phyloP scores from a whole-genome alignment of 257 asterid species.

The Primulina eburnea region DNA sequence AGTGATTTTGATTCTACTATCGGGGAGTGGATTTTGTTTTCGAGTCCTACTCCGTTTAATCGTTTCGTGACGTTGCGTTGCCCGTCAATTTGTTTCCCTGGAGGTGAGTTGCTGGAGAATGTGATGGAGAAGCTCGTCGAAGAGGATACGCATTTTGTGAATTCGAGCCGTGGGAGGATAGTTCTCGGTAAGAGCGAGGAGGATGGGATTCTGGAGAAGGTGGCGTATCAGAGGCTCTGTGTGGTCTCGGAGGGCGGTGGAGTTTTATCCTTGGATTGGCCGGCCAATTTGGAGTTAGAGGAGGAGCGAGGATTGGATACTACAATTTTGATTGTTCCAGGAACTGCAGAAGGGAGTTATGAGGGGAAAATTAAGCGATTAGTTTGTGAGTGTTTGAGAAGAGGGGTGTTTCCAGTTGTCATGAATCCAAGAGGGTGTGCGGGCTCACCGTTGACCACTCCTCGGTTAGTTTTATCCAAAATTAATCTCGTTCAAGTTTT shows the following conservation, averaged over 20 bases:
- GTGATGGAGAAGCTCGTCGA: conserved; percentile 62
- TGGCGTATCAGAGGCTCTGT: conserved; percentile 86
- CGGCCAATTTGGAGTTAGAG: conserved; percentile 72
- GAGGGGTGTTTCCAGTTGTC: conserved; percentile 83
- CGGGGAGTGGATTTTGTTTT: conserved; percentile 82
- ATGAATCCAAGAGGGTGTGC: conserved; percentile 99
- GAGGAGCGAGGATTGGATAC: conserved; percentile 88
- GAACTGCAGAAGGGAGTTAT: conserved; percentile 76
- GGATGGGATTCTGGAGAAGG: conserved; percentile 35
- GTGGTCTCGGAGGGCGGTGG: conserved; percentile 79
- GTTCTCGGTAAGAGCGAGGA: conserved; percentile 35
- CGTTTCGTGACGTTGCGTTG: conserved; percentile 82
- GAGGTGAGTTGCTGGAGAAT: conserved; percentile 54
- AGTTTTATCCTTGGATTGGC: conserved; percentile 89
- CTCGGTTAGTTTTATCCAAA: conserved; percentile 48
- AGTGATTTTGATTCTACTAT: conserved; percentile 25
- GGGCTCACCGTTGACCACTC: conserved; percentile 82
- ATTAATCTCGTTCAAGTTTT: conserved; percentile 10
- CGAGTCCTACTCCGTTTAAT: conserved; percentile 91
- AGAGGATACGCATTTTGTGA: conserved; percentile 77
- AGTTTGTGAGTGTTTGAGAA: conserved; percentile 64
- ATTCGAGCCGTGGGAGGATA: conserved; percentile 57
- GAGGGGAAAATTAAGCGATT: conserved; percentile 51
- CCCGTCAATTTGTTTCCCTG: conserved; percentile 74
- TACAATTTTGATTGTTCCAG: conserved; percentile 77